Evolutionary conservation across 139 green algal species (phyloP).

Genomic region (Haematococcus lacustris): DNA sequence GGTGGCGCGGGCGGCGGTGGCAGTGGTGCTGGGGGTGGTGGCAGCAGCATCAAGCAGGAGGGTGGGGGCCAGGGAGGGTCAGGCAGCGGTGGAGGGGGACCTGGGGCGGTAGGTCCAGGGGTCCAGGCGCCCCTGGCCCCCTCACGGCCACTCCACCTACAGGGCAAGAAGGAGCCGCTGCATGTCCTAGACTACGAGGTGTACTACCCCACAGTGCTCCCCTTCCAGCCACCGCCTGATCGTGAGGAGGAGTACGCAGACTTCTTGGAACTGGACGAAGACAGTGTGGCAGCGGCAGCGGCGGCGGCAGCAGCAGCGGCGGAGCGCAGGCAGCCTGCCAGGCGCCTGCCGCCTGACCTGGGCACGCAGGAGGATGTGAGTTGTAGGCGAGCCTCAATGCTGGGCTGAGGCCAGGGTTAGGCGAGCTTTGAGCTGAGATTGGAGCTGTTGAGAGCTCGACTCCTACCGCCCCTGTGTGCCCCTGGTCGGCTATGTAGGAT

Average conservation of each 20-base stretch:
- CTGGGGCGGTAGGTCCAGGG: background rate
- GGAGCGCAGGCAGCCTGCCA: background rate
- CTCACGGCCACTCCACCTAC: background rate
- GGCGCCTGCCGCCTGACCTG: too few species aligned
- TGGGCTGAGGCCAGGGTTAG: too few species aligned
- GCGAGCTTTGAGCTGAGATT: too few species aligned
- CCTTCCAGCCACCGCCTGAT: background rate
- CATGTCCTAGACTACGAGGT: constrained; percentile 10
- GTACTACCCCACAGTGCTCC: constrained; percentile 6
- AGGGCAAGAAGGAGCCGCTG: constrained; percentile 7
- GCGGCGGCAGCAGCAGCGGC: background rate
- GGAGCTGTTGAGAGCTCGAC: too few species aligned
- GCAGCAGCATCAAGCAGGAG: background rate
- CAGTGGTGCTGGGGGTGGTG: background rate
- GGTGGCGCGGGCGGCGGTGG: constrained; percentile 1
- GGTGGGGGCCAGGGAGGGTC: too few species aligned
- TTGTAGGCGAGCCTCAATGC: too few species aligned
- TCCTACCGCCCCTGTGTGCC: too few species aligned
- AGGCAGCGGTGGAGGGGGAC: background rate
- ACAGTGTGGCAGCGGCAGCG: background rate
- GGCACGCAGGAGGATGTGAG: too few species aligned
- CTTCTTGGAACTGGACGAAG: background rate
- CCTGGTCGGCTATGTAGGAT: too few species aligned
- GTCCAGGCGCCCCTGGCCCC: too few species aligned
- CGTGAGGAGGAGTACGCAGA: background rate